Evolutionary conservation across 2,329 filamentous ascomycete species (phyloP).

Genomic region (Trichoderma endophyticum): DNA sequence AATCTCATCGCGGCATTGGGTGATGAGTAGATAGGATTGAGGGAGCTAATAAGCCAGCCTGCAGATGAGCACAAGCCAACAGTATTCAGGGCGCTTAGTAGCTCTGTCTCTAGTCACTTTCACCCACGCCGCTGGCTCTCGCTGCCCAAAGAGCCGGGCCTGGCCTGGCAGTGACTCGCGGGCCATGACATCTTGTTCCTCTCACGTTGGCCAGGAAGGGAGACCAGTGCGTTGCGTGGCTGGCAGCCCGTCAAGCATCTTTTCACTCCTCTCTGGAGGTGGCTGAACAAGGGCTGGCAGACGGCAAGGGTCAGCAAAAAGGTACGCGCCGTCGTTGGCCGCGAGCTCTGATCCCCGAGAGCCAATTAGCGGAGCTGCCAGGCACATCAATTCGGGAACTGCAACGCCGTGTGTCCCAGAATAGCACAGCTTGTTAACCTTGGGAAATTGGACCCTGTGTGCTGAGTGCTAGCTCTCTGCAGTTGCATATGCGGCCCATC

Average conservation of each 20-base stretch:
- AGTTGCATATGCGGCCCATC: constrained; percentile 7
- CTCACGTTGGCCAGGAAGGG: neutral
- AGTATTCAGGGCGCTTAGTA: constrained; percentile 18
- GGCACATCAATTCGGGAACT: constrained; percentile 9
- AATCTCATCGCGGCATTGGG: constrained; percentile 9
- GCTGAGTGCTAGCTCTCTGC: neutral
- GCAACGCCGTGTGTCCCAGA: constrained; percentile 19
- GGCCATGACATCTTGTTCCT: neutral
- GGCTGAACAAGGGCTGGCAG: neutral
- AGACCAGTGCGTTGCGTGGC: neutral
- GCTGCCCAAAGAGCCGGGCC: constrained; percentile 13
- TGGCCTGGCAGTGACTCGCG: neutral
- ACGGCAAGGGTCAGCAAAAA: constrained; percentile 14
- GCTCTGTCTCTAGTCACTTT: neutral
- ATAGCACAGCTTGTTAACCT: neutral
- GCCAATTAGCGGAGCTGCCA: constrained; percentile 16
- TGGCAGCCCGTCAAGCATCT: neutral
- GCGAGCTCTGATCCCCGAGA: neutral
- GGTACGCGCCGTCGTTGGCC: constrained; percentile 16
- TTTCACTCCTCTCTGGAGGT: constrained; percentile 11
- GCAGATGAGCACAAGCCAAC: constrained; percentile 11
- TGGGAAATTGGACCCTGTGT: neutral
- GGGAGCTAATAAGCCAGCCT: constrained; percentile 13
- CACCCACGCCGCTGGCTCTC: neutral
- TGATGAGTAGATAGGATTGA: constrained; percentile 6